Conservation (phyloP, 1,284 basidiomycete genomes). For the Cryptococcus maquisensis region DNA sequence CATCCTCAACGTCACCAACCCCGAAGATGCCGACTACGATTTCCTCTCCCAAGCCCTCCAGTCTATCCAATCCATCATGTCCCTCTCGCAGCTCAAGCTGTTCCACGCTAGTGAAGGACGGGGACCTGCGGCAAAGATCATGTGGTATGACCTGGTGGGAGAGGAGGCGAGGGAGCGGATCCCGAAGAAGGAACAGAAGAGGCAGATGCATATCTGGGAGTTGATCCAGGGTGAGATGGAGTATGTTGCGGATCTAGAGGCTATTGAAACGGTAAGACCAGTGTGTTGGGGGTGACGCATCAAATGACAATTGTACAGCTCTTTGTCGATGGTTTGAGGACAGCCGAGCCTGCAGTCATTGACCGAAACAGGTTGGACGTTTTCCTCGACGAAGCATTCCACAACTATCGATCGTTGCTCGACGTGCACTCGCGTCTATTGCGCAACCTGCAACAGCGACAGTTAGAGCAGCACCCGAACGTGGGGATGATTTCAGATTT, state of each 20-base stretch:
- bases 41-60: conserved; percentile 70
- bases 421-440: conserved; percentile 77
- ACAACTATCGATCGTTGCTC: conserved; percentile 63
- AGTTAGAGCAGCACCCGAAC: conserved; percentile 81
- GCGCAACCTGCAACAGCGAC: conserved; percentile 75
- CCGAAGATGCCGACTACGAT: conserved; percentile 72
- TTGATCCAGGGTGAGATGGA: conserved; percentile 93
- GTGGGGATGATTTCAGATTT: conserved; percentile 80
- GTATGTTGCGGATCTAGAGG: conserved; percentile 88
- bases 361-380: conserved; percentile 64
- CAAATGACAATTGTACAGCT: conserved; percentile 27
- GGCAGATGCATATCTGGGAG: conserved; percentile 93
- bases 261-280: conserved; percentile 66
- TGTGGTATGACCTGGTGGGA: conserved; percentile 83
- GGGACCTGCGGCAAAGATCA: conserved; percentile 65
- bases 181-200: conserved; percentile 70
- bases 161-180: conserved; percentile 62
- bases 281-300: background rate
- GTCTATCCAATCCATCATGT: conserved; percentile 71
- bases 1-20: conserved; percentile 71
- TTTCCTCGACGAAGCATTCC: conserved; percentile 88
- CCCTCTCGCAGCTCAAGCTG: conserved; percentile 70
- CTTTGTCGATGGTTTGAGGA: conserved; percentile 64
- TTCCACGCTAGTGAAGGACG: conserved; percentile 82
- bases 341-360: conserved; percentile 65